phyloP scores from a whole-genome alignment of 495 filamentous ascomycete species.

The Hypomontagnella monticulosa region DNA sequence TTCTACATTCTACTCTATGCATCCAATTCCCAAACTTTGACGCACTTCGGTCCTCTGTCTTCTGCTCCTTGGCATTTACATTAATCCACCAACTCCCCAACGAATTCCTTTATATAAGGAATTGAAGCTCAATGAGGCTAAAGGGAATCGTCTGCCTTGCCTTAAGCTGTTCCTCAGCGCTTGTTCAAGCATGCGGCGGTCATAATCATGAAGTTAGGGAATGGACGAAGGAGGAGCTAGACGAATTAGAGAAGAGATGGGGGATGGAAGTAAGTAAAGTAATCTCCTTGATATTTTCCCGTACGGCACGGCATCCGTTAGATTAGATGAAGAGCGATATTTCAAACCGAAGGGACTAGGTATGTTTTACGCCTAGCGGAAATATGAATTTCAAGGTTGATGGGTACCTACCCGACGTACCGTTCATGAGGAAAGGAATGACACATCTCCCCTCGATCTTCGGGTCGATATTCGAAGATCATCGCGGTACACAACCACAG shows the following conservation, averaged over 20 bases:
- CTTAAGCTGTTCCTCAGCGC: constrained; percentile 33
- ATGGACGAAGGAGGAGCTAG: constrained; percentile 51
- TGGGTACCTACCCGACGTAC: no score
- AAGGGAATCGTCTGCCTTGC: constrained; percentile 24
- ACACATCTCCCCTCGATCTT: neutral
- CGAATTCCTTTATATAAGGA: neutral
- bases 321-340: neutral
- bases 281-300: neutral
- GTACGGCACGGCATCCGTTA: neutral
- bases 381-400: no score
- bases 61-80: no score
- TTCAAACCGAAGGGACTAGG: neutral
- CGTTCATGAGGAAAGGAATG: no score
- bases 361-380: no score
- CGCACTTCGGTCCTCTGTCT: no score
- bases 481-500: neutral
- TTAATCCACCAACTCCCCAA: neutral
- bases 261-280: constrained; percentile 58
- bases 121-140: constrained; percentile 28
- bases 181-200: constrained; percentile 40
- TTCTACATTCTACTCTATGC: no score
- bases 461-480: neutral
- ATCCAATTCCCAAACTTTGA: no score
- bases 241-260: constrained; percentile 65
- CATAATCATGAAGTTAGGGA: constrained; percentile 42